Evolutionary conservation across 2,329 filamentous ascomycete species (phyloP), one percentile per base, ranked within the genome.

Genomic region (Grosmannia clavigera): DNA sequence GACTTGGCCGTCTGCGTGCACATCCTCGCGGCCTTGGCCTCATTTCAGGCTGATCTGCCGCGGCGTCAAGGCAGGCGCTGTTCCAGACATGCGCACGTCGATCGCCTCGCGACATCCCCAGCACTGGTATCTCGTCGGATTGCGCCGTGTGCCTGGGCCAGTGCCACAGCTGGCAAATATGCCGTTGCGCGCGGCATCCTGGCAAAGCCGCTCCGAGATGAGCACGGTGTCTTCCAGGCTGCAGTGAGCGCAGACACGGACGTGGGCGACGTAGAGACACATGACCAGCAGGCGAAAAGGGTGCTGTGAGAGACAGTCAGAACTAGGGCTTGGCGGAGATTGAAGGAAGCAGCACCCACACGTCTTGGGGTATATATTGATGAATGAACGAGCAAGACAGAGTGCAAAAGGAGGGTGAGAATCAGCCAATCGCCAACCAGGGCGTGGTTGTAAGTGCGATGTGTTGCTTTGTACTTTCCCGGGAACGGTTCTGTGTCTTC

Each of bases 211-310:
- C 58, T 76, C 74, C 0, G 73, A 75, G 40, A 76, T 75, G 57
- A 76, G 69, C 10, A 76, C 70, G 0, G 70, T 75, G 52, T 75
- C 72, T 62, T 75, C 69, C 25, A 64, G 63, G 33, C 64, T 62
- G 66, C 74, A 76, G 61, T 66, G 54, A 57, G 65, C 66, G 66
- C 74, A 76, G 59, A 70, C 61, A 60, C 70, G 69, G 43, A 74
- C 62, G 66, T 76, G 73, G 27, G 67, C 70, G 31, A 72, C 68
- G 66, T 74, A 75, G 62, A 68, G 69, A 61, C 74, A 76, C 74
- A 75, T 75, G 43, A 19, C 33, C 22, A 19, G n/a, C 25, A 14
- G 55, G 12, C n/a, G 29, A 10, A 7, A 12, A 25, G 11, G 11
- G 22, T 5, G 11, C 25, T 27, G 48, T 11, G 48, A 27, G 12